These are phyloP conservation scores for Emericellopsis terricola DNA, from an alignment of 495 filamentous ascomycete genomes.

Conservation along the genomic window DNA sequence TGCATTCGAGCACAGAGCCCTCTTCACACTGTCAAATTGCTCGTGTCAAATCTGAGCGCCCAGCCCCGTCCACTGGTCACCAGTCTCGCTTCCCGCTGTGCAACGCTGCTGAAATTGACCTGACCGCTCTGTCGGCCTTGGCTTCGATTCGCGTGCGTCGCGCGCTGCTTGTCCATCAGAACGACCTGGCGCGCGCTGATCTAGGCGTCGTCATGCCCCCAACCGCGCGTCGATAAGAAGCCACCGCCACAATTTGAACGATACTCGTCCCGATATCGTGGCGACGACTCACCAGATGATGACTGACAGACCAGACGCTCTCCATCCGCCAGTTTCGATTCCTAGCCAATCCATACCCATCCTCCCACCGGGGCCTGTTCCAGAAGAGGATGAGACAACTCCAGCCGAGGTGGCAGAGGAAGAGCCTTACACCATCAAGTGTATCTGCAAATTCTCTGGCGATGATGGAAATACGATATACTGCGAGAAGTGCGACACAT, in stretches of 20 bases:
- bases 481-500: conserved; percentile 89
- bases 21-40: not conserved
- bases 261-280: conserved; percentile 24
- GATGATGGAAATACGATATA: conserved; percentile 96
- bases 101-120: conserved; percentile 5
- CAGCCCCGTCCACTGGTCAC: conserved; percentile 6
- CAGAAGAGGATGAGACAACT: conserved; percentile 42
- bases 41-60: no score
- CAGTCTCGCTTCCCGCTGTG: conserved; percentile 4
- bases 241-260: conserved; percentile 19
- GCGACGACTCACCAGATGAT: conserved; percentile 53
- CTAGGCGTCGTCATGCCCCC: conserved; percentile 39
- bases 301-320: conserved; percentile 69
- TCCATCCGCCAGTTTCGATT: conserved; percentile 34
- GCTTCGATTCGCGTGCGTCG: conserved; percentile 15
- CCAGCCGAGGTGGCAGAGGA: conserved; percentile 44
- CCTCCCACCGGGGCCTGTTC: conserved; percentile 28
- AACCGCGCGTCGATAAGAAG: conserved; percentile 30
- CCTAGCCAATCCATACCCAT: conserved; percentile 25
- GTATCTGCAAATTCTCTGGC: conserved; percentile 80
- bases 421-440: conserved; percentile 93
- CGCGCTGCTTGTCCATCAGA: conserved; percentile 6
- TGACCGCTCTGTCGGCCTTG: conserved; percentile 4
- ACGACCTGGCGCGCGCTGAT: conserved; percentile 15
- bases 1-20: not conserved